Evolutionary conservation across 306 rosid species (phyloP), one percentile per base, ranked within the genome.

Genomic region (Trifolium dubium): DNA sequence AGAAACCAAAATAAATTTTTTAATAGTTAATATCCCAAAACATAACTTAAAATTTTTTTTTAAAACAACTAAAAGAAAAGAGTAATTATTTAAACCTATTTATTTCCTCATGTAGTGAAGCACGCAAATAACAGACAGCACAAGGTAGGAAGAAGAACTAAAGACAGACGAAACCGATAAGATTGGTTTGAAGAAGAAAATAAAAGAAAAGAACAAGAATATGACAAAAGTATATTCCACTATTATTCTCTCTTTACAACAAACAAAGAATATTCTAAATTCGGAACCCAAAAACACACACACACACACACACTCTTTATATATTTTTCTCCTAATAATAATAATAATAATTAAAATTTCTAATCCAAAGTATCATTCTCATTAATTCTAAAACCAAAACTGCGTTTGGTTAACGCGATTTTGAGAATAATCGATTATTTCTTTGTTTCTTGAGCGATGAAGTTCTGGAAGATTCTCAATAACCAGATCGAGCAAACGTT

Each of bases 401-500:
- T 10, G 71, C 71, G 71, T 65, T 41, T 65, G 41, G n/a, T 17
- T 3, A 29, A 46, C 72, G 72, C 72, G 8, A 43, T 23, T n/a
- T 14, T 10, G 2, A 28, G 35, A 12, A 46, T 54, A 64, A 64
- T 43, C 70, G 54, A 54, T 54, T 54, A 3, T 43, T 43, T 40
- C 15, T 47, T 47, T 14, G 6, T 5, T 47, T 18, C 5, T 31
- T 18, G n/a, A 63, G 3, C 62, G 34, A 93, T 93, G 98, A 93
- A 93, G 84, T 93, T 93, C 79, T 84, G 88, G 91, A 91, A 88
- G 83, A 91, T 84, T 66, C 88, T 93, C 8, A 82, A 89, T 41
- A 89, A 67, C 39, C 87, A 83, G 78, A 86, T 93, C 54, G 97
- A 86, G 61, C 90, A 85, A 63, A 90, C 97, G 40, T 61, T 88